A percentile compares a stretch with the other conserved stretches of the same genome.
Conservation (phyloP, 1,139 yeast species). For the Spathaspora sp. region DNA sequence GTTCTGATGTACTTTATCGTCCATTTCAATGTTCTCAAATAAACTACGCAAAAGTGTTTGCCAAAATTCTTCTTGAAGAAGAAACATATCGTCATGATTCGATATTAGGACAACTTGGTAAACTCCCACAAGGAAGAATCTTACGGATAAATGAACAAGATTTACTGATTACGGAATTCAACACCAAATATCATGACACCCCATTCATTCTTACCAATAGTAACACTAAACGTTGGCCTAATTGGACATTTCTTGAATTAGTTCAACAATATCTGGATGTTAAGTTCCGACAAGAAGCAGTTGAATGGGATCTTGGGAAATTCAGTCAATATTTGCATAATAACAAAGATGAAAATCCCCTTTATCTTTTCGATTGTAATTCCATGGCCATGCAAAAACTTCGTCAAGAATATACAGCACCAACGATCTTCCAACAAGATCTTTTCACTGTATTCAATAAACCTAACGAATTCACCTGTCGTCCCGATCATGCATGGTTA, state of each 20-base stretch:
- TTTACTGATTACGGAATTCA: conserved; percentile 47
- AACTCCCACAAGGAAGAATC: conserved; percentile 37
- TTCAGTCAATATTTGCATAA: conserved; percentile 60
- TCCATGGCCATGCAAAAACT: conserved; percentile 62
- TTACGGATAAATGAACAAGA: conserved; percentile 45
- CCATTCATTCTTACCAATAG: conserved; percentile 67
- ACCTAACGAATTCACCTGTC: conserved; percentile 33
- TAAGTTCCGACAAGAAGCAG: conserved; percentile 79
- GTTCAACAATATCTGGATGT: conserved; percentile 55
- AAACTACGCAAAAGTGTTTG: conserved; percentile 51
- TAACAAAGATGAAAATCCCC: conserved; percentile 78
- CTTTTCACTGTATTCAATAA: conserved; percentile 44
- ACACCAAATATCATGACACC: conserved; percentile 40
- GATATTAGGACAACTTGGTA: conserved; percentile 15
- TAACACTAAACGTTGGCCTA: conserved; percentile 55
- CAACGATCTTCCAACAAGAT: conserved; percentile 53
- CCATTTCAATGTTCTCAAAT: conserved; percentile 80
- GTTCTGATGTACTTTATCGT: conserved; percentile 64
- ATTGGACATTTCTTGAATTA: conserved; percentile 58
- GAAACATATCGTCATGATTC: conserved; percentile 28
- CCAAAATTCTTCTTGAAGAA: conserved; percentile 50
- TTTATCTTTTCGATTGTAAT: conserved; percentile 81
- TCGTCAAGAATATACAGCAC: conserved; percentile 53
- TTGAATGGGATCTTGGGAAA: conserved; percentile 67
- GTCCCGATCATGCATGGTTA: conserved; percentile 92